Percentiles rank a stretch among this genome's conserved stretches.
Evolutionary conservation across 2,329 filamentous ascomycete species (phyloP).

Genomic region (Hortaea sp.): DNA sequence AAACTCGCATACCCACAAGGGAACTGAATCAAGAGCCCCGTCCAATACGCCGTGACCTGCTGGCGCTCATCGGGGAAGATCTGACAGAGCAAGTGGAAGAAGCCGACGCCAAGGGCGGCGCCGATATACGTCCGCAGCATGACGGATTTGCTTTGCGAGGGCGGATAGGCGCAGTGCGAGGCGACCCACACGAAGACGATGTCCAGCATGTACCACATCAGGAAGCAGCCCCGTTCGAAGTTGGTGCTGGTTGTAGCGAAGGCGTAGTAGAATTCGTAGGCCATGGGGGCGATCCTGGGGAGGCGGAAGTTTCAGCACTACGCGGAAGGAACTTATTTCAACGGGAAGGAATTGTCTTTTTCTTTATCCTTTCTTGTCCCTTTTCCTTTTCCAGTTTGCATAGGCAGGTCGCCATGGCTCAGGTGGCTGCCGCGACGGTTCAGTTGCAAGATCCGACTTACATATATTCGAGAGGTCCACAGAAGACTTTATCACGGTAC

Average conservation of each 20-base stretch:
- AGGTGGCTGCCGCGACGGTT: too few relatives aligned
- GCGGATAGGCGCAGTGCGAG: neutral
- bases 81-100: slow-evolving; percentile 20
- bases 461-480: slow-evolving; percentile 22
- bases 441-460: neutral
- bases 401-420: too few relatives aligned
- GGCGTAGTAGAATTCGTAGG: slow-evolving; percentile 24
- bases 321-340: too few relatives aligned
- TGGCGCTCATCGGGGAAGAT: slow-evolving; percentile 30
- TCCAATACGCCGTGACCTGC: slow-evolving; percentile 32
- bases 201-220: slow-evolving; percentile 30
- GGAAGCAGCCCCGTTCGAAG: slow-evolving; percentile 27
- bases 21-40: slow-evolving; percentile 27
- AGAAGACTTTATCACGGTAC: slow-evolving; percentile 25
- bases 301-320: neutral
- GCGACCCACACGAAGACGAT: slow-evolving; percentile 22
- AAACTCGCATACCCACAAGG: slow-evolving; percentile 25
- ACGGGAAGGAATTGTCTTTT: too few relatives aligned
- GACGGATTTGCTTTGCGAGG: slow-evolving; percentile 4
- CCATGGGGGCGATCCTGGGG: neutral
- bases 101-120: slow-evolving; percentile 21
- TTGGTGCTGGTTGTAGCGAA: slow-evolving; percentile 25
- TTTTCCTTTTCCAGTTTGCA: too few relatives aligned
- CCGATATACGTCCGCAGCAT: slow-evolving; percentile 9
- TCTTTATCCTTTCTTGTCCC: too few relatives aligned